phyloP scores from a whole-genome alignment of 2,329 filamentous ascomycete genomes.

The Blastomyces percursus region DNA sequence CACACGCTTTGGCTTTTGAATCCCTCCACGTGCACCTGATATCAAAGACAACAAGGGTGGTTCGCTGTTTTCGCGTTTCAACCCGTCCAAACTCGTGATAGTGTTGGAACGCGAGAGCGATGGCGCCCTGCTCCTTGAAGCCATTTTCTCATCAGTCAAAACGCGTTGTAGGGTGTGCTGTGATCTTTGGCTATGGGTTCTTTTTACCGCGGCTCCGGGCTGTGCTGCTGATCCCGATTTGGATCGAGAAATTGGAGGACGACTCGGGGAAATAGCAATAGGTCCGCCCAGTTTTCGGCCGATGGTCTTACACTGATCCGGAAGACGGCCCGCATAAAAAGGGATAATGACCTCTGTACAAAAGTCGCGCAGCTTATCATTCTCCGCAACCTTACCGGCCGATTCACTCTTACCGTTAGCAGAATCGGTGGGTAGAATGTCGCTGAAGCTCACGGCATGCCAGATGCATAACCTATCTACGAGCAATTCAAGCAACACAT shows the following conservation, averaged over 20 bases:
- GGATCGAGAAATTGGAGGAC: conserved; percentile 23
- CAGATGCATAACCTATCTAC: conserved; percentile 42
- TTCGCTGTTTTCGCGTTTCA: conserved; percentile 34
- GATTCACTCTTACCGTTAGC: conserved; percentile 21
- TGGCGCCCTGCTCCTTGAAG: conserved; percentile 22
- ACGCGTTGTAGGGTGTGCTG: conserved; percentile 37
- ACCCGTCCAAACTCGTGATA: conserved; percentile 28
- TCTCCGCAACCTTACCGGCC: conserved; percentile 24
- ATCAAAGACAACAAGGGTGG: conserved; percentile 27
- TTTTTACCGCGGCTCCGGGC: conserved; percentile 24
- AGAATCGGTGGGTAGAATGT: conserved; percentile 18
- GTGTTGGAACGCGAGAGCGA: conserved; percentile 35
- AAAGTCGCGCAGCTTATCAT: conserved; percentile 39
- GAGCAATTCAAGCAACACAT: conserved; percentile 36
- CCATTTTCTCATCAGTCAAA: conserved; percentile 34
- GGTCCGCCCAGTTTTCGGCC: conserved; percentile 39
- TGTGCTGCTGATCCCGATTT: conserved; percentile 23
- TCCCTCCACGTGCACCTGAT: conserved; percentile 31
- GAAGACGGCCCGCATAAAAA: conserved; percentile 39
- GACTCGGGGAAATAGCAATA: conserved; percentile 27
- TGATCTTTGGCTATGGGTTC: conserved; percentile 17
- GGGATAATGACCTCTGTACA: conserved; percentile 41
- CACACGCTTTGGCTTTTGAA: conserved; percentile 34
- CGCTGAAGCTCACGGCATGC: conserved; percentile 36
- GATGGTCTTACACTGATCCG: conserved; percentile 37